Conservation (phyloP, 345 rosid genomes). For the Salix caprea region DNA sequence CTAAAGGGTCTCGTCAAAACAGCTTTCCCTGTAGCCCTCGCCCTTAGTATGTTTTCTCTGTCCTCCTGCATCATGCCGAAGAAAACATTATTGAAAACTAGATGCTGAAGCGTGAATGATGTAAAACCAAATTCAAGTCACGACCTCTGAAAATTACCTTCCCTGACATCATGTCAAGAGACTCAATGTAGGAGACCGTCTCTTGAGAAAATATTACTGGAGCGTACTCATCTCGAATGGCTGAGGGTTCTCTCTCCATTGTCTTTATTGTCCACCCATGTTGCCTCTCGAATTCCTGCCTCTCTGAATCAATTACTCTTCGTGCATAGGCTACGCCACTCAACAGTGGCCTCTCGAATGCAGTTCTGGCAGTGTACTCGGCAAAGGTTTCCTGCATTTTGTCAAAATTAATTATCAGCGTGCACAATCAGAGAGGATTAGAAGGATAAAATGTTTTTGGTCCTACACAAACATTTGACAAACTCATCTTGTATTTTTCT, state of each 20-base stretch:
- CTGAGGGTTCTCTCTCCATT: slow-evolving; percentile 83
- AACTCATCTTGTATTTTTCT: neutral
- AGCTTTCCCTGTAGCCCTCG: slow-evolving; percentile 89
- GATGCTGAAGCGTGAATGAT: neutral
- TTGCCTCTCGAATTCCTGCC: slow-evolving; percentile 78
- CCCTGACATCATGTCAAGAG: slow-evolving; percentile 99
- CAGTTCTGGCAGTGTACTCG: slow-evolving; percentile 91
- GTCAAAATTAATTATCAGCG: neutral
- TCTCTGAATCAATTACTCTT: slow-evolving; percentile 57
- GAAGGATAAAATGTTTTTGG: neutral
- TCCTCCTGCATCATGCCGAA: slow-evolving; percentile 61
- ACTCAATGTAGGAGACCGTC: slow-evolving; percentile 80
- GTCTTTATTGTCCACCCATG: slow-evolving; percentile 88
- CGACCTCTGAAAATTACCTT: slow-evolving; percentile 47
- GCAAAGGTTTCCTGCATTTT: slow-evolving; percentile 84
- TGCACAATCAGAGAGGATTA: neutral
- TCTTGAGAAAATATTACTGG: slow-evolving; percentile 94
- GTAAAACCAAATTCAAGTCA: neutral
- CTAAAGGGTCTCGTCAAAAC: slow-evolving; percentile 92
- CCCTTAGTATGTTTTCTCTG: slow-evolving; percentile 82
- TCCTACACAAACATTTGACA: neutral
- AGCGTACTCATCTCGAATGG: slow-evolving; percentile 87
- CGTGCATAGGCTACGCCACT: slow-evolving; percentile 94
- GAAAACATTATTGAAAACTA: slow-evolving; percentile 5
- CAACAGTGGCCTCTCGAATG: slow-evolving; percentile 90